A percentile compares a stretch with the other conserved stretches of the same genome.
phyloP scores from a whole-genome alignment of 176 grass and related monocot species.

The Triticum dicoccoides region DNA sequence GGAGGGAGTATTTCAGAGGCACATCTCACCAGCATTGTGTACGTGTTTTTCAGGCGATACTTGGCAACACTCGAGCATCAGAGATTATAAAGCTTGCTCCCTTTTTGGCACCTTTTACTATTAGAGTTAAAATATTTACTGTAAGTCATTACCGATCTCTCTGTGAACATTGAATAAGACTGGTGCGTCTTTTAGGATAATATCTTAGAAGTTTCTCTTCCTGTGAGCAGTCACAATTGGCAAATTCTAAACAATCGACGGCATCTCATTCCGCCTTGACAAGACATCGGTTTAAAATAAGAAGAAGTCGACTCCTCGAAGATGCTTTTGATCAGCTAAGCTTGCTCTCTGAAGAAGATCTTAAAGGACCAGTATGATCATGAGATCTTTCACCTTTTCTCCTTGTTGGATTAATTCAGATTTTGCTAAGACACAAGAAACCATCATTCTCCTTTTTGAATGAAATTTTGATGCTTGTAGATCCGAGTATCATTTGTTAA shows the following conservation, averaged over 20 bases:
- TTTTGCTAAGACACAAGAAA: conserved; percentile 20
- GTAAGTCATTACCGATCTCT: conserved; percentile 49
- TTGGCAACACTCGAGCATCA: conserved; percentile 87
- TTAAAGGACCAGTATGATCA: conserved; percentile 77
- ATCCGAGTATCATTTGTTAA: conserved; percentile 90
- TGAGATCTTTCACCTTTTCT: conserved; percentile 17
- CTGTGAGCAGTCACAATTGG: conserved; percentile 63
- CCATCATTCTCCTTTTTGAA: not conserved
- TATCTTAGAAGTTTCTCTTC: conserved; percentile 12
- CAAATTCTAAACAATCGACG: conserved; percentile 63
- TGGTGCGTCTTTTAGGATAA: conserved; percentile 31
- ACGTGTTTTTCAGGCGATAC: conserved; percentile 58
- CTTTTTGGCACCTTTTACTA: conserved; percentile 92
- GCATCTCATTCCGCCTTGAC: conserved; percentile 57
- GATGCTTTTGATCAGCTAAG: conserved; percentile 93
- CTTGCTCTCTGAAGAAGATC: conserved; percentile 80
- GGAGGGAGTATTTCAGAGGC: not conserved
- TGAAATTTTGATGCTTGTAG: conserved; percentile 47
- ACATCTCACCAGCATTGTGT: conserved; percentile 16
- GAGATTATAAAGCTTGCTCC: conserved; percentile 93
- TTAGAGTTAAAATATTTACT: conserved; percentile 91
- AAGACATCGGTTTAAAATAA: conserved; percentile 88
- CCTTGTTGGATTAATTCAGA: conserved; percentile 5
- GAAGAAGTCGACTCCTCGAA: conserved; percentile 94
- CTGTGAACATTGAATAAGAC: not conserved